phyloP scores from a whole-genome alignment of 495 filamentous ascomycete species.

The Aspergillus olivimuriae region DNA sequence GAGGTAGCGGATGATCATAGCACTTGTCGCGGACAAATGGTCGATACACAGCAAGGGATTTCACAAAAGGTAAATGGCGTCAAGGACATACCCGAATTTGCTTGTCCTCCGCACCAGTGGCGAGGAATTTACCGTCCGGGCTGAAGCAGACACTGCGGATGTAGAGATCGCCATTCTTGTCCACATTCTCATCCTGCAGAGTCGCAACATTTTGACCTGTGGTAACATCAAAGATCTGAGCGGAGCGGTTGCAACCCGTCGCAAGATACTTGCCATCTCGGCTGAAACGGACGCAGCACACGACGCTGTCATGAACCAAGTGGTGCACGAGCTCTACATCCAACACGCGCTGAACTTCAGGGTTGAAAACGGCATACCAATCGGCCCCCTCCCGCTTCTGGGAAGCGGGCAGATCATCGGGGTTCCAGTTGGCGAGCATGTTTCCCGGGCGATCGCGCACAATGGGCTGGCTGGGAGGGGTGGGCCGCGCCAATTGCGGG shows the following conservation, averaged over 20 bases:
- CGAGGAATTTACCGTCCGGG: slow-evolving; percentile 81
- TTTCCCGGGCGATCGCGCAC: slow-evolving; percentile 62
- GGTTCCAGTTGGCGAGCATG: slow-evolving; percentile 79
- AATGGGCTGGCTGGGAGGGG: slow-evolving; percentile 55
- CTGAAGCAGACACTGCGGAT: slow-evolving; percentile 92
- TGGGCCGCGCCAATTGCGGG: slow-evolving; percentile 81
- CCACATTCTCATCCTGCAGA: slow-evolving; percentile 76
- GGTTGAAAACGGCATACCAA: slow-evolving; percentile 91
- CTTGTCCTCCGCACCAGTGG: slow-evolving; percentile 88
- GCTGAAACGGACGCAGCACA: slow-evolving; percentile 88
- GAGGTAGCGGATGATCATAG: neutral
- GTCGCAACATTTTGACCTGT: slow-evolving; percentile 73
- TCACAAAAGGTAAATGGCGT: too few relatives aligned
- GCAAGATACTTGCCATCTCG: slow-evolving; percentile 83
- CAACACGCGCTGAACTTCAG: slow-evolving; percentile 70
- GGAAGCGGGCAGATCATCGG: slow-evolving; percentile 71
- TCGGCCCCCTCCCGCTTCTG: slow-evolving; percentile 78
- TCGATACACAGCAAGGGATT: too few relatives aligned
- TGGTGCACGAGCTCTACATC: slow-evolving; percentile 88
- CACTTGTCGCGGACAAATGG: too few relatives aligned
- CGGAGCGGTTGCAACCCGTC: slow-evolving; percentile 82
- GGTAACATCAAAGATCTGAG: slow-evolving; percentile 82
- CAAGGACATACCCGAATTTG: slow-evolving; percentile 71
- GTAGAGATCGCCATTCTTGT: slow-evolving; percentile 79
- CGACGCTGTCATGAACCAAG: slow-evolving; percentile 78